Evolutionary conservation across 108 stramenopile species (phyloP), one percentile per base, ranked within the genome.

Genomic region (Cafeteria roenbergensis): DNA sequence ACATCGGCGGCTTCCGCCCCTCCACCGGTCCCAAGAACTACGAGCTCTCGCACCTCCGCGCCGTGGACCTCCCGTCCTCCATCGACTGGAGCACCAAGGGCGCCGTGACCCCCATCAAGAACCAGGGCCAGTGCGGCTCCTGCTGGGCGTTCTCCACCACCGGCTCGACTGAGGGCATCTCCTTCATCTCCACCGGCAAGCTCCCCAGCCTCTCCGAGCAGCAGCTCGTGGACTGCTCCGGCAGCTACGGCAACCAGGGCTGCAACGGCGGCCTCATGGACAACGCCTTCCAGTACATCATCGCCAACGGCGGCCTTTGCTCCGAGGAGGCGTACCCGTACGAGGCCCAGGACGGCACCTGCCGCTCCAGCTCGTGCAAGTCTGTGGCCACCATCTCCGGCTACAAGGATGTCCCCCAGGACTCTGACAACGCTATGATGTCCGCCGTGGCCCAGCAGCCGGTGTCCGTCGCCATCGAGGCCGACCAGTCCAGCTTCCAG

Each of bases 131-230:
- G 34, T 92, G 91, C 74, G 91, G 92, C 25, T 86, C 83, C 0
- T 99, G 97, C 81, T 99, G 93, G 92, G 91, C 97, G 12, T 92
- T 95, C 65, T 85, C 90, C n/a, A 87, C 94, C 9, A 86, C 90
- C 2, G 97, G 92, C 0, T 80, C 88, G 25, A 62, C 93, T 65
- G 93, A 95, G 78, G 87, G 91, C 35, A 76, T 76, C 25, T 76
- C 84, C 50, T 78, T 70, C 59, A 60, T 86, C 27, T 66, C 73
- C 66, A 73, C 72, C n/a, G 74, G 71, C 52, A 51, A 64, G 35
- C 70, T 76, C 31, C 67, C 83, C 22, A 75, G 69, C 24, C 57
- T 85, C 54, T 81, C 79, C 32, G 81, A 79, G 71, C 82, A 85
- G 71, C 73, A 84, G 64, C 60, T 78, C 29, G 69, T 75, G 26